These are phyloP conservation scores for Micractinium sp. DNA, from an alignment of 139 green algal genomes.

Conservation along the genomic window DNA sequence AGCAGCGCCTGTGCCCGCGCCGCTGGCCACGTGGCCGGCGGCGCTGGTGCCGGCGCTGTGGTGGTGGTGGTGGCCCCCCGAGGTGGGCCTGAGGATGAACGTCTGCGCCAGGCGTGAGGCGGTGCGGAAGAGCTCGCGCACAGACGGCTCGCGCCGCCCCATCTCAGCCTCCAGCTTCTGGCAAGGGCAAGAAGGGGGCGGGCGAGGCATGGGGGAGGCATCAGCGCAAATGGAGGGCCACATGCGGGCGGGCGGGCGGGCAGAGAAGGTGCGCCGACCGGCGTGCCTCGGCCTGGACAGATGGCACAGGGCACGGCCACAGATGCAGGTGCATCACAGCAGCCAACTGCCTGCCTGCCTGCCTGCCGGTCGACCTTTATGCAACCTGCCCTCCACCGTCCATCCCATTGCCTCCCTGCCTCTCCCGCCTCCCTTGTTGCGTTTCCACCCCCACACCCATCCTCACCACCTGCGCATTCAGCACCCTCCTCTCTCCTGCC, in stretches of 20 bases:
- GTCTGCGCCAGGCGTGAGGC: slow-evolving; percentile 21
- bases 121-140: slow-evolving; percentile 51
- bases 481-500: too few species aligned
- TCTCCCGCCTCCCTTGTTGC: too few species aligned
- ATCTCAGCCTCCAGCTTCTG: slow-evolving; percentile 46
- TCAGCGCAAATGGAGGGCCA: too few species aligned
- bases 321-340: too few species aligned
- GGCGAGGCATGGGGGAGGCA: not conserved
- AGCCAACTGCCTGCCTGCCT: too few species aligned
- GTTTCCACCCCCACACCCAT: too few species aligned
- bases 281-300: too few species aligned
- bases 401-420: too few species aligned
- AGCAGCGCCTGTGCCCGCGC: not conserved
- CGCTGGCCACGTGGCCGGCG: not conserved
- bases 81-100: not conserved
- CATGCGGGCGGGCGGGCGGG: too few species aligned
- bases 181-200: not conserved
- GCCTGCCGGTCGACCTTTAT: too few species aligned
- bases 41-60: not conserved
- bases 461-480: too few species aligned
- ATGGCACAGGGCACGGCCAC: not conserved
- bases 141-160: slow-evolving; percentile 43
- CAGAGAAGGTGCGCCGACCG: not conserved
- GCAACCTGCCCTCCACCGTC: too few species aligned
- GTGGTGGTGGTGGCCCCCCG: not conserved